A percentile compares a stretch with the other conserved stretches of the same genome.
Conservation (phyloP, 1,284 basidiomycete genomes). For the Neonothopanus nambi region DNA sequence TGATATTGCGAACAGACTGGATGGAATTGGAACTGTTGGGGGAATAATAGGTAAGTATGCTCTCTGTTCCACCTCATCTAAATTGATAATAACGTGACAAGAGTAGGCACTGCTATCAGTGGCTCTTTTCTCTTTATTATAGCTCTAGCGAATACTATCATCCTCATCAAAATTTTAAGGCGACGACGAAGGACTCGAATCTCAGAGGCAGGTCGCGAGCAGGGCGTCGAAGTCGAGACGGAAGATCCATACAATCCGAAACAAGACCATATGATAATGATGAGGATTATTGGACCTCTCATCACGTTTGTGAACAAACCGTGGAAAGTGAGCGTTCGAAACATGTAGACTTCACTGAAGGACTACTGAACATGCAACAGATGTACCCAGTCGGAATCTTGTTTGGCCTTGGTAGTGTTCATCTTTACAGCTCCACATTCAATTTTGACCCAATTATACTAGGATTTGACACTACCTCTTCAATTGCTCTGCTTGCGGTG, state of each 20-base stretch:
- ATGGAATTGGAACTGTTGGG: constrained; percentile 66
- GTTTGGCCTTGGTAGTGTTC: constrained; percentile 72
- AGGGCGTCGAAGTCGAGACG: neutral
- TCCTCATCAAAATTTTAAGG: constrained; percentile 62
- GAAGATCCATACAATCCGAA: constrained; percentile 27
- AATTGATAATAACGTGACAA: neutral
- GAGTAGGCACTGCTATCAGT: constrained; percentile 74
- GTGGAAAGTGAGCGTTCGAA: constrained; percentile 68
- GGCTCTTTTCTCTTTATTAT: constrained; percentile 83
- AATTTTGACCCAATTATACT: neutral
- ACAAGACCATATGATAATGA: constrained; percentile 68
- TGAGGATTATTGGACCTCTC: constrained; percentile 76
- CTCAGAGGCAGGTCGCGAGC: neutral
- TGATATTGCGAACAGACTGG: constrained; percentile 66
- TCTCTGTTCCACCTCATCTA: neutral
- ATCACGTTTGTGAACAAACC: constrained; percentile 80
- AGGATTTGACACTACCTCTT: constrained; percentile 91
- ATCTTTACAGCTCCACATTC: neutral
- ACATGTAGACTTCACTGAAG: neutral
- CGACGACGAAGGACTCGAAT: constrained; percentile 36
- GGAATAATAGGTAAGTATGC: constrained; percentile 68
- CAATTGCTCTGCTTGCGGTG: constrained; percentile 80
- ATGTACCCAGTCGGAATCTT: constrained; percentile 88
- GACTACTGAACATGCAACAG: constrained; percentile 31
- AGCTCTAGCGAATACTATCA: constrained; percentile 77